Percentiles rank a stretch among this genome's conserved stretches.
Conservation (phyloP, 2,329 filamentous ascomycete species). For the Pseudogymnoascus sp. region DNA sequence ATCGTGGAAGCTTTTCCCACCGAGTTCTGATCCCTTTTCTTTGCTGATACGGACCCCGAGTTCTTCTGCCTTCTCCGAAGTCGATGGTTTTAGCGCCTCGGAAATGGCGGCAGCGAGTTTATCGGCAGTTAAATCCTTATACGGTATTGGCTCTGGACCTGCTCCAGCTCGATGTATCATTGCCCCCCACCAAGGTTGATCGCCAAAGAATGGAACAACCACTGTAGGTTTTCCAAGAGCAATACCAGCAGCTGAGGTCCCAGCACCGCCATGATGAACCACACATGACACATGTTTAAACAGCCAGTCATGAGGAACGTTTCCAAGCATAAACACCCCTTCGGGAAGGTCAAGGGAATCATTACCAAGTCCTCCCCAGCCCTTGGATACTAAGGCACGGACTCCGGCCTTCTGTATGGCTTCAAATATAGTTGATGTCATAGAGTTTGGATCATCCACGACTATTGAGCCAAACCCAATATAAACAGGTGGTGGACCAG, state of each 20-base stretch:
- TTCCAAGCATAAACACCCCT: conserved; percentile 63
- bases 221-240: conserved; percentile 65
- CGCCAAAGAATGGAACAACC: conserved; percentile 72
- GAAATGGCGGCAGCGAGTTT: conserved; percentile 57
- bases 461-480: conserved; percentile 73
- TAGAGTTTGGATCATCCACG: conserved; percentile 59
- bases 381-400: conserved; percentile 63
- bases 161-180: conserved; percentile 67
- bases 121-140: conserved; percentile 57
- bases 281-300: conserved; percentile 59
- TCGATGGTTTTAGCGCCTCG: conserved; percentile 51
- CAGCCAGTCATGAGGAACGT: conserved; percentile 70
- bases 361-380: conserved; percentile 64
- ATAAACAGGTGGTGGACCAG: conserved; percentile 55
- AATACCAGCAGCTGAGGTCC: conserved; percentile 65
- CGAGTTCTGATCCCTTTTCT: conserved; percentile 55
- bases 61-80: conserved; percentile 42
- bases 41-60: conserved; percentile 53
- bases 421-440: conserved; percentile 64
- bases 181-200: conserved; percentile 74
- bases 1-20: conserved; percentile 62
- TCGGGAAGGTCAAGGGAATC: conserved; percentile 44
- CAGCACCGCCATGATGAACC: conserved; percentile 70
- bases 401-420: conserved; percentile 58
- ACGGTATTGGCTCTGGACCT: conserved; percentile 60